Evolutionary conservation across 108 stramenopile species (phyloP).

Genomic region (Halocafeteria seosinensis): DNA sequence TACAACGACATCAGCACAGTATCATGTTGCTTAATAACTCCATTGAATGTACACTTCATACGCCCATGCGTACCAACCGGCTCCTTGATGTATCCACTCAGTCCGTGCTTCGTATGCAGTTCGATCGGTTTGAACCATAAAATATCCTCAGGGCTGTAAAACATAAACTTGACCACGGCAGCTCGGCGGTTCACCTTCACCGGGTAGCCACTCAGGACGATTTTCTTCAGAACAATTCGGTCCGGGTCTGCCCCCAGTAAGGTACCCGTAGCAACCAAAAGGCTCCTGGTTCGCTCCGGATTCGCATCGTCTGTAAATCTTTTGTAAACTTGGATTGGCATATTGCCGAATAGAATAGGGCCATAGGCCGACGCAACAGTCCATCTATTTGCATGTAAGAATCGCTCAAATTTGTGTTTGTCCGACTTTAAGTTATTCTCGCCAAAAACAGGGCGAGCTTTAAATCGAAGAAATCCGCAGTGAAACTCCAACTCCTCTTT

Average conservation of each 20-base stretch:
- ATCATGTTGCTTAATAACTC: slow-evolving; percentile 88
- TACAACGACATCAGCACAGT: slow-evolving; percentile 85
- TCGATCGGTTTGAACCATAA: slow-evolving; percentile 95
- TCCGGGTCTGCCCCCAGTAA: slow-evolving; percentile 85
- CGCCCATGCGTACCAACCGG: slow-evolving; percentile 93
- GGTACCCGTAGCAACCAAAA: slow-evolving; percentile 71
- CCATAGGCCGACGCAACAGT: slow-evolving; percentile 75
- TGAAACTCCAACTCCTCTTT: slow-evolving; percentile 73
- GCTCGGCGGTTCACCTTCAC: slow-evolving; percentile 76
- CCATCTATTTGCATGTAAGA: slow-evolving; percentile 66
- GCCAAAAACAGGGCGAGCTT: slow-evolving; percentile 70
- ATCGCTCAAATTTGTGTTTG: slow-evolving; percentile 93
- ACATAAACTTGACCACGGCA: slow-evolving; percentile 95
- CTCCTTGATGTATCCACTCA: slow-evolving; percentile 77
- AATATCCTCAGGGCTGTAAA: slow-evolving; percentile 87
- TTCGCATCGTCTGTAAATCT: slow-evolving; percentile 12
- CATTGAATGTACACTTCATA: slow-evolving; percentile 93
- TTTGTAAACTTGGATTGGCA: slow-evolving; percentile 62
- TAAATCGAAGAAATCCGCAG: slow-evolving; percentile 79
- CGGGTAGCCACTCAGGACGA: slow-evolving; percentile 91
- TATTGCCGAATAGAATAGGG: slow-evolving; percentile 73
- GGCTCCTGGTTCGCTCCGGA: slow-evolving; percentile 2
- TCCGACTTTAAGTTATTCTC: slow-evolving; percentile 86
- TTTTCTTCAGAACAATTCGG: slow-evolving; percentile 79
- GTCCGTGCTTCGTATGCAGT: slow-evolving; percentile 79